Evolutionary conservation across 31 red algal species (phyloP), one percentile per base, ranked within the genome.

Genomic region (Porphyra umbilicalis): DNA sequence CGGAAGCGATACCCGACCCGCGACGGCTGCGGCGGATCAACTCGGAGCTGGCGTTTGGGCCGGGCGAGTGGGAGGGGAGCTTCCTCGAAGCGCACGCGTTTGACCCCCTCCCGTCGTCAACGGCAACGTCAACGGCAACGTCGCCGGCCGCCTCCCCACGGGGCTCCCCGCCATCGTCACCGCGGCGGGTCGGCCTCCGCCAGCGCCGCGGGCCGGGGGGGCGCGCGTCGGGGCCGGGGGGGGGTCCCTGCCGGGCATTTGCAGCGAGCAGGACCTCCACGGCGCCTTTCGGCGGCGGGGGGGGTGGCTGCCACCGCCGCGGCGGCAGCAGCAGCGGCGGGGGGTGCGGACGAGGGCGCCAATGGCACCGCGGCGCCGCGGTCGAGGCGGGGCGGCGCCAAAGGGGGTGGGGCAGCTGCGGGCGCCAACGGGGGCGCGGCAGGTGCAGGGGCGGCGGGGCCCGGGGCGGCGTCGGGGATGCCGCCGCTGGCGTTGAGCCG

Each of bases 21-120:
- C 57, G 80, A 7, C 80, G 92, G 57, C 85, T 90, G 8, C 87
- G 83, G 35, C 85, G 92, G 75, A 94, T 94, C 75, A 94, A 94
- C 83, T 32, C 32, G 33, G 82, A 84, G 82, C 34, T 36, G 82
- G 57, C 40, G 82, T 78, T 78, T 78, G 77, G 77, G 20, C 77
- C 77, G 10, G 80, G 84, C 84, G 84, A 76, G 31, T 92, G 90
- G 90, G 84, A 92, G 74, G 86, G 86, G 11, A 76, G 75, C 75
- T 92, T 87, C 77, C 85, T 92, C 11, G 80, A 83, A 16, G 78
- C 79, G 15, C 83, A 87, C 34, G 79, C 81, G 15, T 79, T 80
- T 77, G 80, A 81, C 32, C 83, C 91, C 25, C 76, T 78, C 1
- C 76, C 76, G 76, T 35, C 76, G 33, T 33, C 76, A 32, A 31